Percentiles rank a stretch among this genome's conserved stretches.
Conservation (phyloP, 192 early-diverging fungal species). For the Mortierella antarctica region DNA sequence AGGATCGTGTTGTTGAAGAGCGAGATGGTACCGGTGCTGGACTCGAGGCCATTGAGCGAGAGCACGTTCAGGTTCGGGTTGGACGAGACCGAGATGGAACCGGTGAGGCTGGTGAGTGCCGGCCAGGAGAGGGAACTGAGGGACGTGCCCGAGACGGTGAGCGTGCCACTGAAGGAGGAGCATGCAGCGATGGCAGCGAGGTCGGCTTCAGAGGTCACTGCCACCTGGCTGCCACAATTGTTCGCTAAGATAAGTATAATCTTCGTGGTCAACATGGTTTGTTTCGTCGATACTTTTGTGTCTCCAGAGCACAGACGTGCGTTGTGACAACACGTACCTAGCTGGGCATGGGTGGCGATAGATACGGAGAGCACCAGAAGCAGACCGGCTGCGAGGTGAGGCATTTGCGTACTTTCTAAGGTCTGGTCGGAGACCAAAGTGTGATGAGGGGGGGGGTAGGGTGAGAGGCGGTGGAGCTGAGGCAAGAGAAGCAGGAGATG, state of each 20-base stretch:
- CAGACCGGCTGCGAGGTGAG: slow-evolving; percentile 12
- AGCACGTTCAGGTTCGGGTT: slow-evolving; percentile 27
- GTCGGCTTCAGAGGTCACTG: slow-evolving; percentile 19
- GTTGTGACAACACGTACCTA: slow-evolving; percentile 1
- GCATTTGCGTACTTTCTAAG: not conserved
- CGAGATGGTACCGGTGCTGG: slow-evolving; percentile 52
- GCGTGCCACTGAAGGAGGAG: slow-evolving; percentile 26
- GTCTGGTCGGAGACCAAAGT: not conserved
- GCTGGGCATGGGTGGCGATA: slow-evolving; percentile 21
- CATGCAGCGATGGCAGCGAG: slow-evolving; percentile 14
- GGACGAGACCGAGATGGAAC: slow-evolving; percentile 28
- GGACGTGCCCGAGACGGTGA: slow-evolving; percentile 9
- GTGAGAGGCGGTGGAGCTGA: too few species aligned
- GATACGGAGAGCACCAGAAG: slow-evolving; percentile 19
- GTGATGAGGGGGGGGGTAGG: too few species aligned
- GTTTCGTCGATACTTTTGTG: not conserved
- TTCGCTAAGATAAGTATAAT: not conserved
- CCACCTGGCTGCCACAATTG: slow-evolving; percentile 12
- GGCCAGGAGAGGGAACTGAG: slow-evolving; percentile 26
- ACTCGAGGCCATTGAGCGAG: slow-evolving; percentile 23
- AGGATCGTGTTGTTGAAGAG: slow-evolving; percentile 68
- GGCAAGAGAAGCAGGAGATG: too few species aligned
- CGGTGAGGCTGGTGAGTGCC: slow-evolving; percentile 25
- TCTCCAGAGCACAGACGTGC: too few species aligned
- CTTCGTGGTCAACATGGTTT: not conserved